Percentiles rank a stretch among this genome's conserved stretches.
These are phyloP conservation scores for Xylariaceae sp. DNA, from an alignment of 2,329 filamentous ascomycete species.

Conservation along the genomic window DNA sequence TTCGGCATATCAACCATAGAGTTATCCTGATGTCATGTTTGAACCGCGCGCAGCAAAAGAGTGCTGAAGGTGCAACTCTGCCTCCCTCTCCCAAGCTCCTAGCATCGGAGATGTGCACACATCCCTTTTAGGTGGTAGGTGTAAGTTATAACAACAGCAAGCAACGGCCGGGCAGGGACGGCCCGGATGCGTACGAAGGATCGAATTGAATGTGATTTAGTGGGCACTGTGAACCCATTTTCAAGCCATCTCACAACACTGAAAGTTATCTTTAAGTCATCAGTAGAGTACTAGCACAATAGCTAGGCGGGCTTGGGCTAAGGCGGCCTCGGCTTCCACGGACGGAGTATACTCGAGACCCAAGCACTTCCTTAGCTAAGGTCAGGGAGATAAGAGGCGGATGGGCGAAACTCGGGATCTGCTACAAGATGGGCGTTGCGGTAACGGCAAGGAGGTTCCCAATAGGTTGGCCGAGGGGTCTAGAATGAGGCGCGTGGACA, in stretches of 20 bases:
- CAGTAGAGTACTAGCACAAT: too few relatives aligned
- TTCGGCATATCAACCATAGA: constrained; percentile 11
- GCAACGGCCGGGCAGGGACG: background rate
- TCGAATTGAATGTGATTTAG: too few relatives aligned
- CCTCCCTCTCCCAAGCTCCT: background rate
- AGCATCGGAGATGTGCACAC: background rate
- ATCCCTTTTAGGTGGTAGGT: too few relatives aligned
- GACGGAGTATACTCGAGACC: constrained; percentile 4
- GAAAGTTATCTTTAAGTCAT: too few relatives aligned
- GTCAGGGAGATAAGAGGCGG: constrained; percentile 16
- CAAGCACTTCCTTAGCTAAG: constrained; percentile 16
- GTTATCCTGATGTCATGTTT: constrained; percentile 14
- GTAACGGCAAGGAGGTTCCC: background rate
- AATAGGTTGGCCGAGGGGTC: too few relatives aligned
- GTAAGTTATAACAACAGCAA: too few relatives aligned
- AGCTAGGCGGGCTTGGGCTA: background rate
- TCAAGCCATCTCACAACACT: too few relatives aligned
- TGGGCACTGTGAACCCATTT: too few relatives aligned
- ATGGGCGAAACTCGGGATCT: constrained; percentile 32
- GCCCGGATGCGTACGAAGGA: background rate
- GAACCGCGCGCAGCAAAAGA: background rate
- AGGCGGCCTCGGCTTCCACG: background rate
- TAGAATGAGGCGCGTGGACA: too few relatives aligned
- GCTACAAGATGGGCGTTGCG: constrained; percentile 3
- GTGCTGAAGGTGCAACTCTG: too few relatives aligned